These are phyloP conservation scores for Juglanconis juglandina DNA, from an alignment of 2,329 filamentous ascomycete species.

Conservation along the genomic window DNA sequence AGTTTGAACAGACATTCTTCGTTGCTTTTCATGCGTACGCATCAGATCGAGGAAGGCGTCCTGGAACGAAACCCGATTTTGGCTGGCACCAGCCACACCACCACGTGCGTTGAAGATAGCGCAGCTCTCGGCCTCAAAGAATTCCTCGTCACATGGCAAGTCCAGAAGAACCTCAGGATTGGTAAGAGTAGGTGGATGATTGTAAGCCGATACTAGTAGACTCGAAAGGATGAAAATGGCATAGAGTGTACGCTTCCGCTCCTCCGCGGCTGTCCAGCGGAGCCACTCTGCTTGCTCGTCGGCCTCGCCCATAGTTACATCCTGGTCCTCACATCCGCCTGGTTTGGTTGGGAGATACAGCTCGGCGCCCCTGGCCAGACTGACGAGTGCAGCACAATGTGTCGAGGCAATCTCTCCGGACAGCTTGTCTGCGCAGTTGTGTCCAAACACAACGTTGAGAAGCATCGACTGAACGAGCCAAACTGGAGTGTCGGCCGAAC, in stretches of 20 bases:
- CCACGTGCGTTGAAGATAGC: constrained; percentile 77
- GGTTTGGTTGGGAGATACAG: constrained; percentile 50
- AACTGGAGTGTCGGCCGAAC: constrained; percentile 71
- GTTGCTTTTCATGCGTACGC: constrained; percentile 64
- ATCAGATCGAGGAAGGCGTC: constrained; percentile 77
- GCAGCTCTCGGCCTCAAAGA: constrained; percentile 81
- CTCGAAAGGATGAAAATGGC: constrained; percentile 89
- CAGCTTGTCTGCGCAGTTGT: constrained; percentile 89
- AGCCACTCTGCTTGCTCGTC: constrained; percentile 76
- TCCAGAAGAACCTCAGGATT: constrained; percentile 92
- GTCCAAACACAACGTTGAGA: constrained; percentile 90
- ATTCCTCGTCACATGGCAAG: constrained; percentile 87
- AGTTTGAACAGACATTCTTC: constrained; percentile 45
- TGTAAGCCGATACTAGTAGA: constrained; percentile 86
- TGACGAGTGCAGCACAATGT: constrained; percentile 86
- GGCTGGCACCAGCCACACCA: constrained; percentile 64
- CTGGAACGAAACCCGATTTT: constrained; percentile 74
- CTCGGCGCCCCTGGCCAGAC: constrained; percentile 84
- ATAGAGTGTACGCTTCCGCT: constrained; percentile 89
- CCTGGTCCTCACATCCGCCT: constrained; percentile 45
- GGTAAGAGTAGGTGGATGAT: constrained; percentile 83
- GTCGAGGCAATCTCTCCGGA: constrained; percentile 89
- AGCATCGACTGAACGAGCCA: constrained; percentile 98
- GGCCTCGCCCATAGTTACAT: constrained; percentile 56
- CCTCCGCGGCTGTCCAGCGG: constrained; percentile 82